phyloP scores from a whole-genome alignment of 352 stramenopile genomes.

The Phytopythium kandeliae region DNA sequence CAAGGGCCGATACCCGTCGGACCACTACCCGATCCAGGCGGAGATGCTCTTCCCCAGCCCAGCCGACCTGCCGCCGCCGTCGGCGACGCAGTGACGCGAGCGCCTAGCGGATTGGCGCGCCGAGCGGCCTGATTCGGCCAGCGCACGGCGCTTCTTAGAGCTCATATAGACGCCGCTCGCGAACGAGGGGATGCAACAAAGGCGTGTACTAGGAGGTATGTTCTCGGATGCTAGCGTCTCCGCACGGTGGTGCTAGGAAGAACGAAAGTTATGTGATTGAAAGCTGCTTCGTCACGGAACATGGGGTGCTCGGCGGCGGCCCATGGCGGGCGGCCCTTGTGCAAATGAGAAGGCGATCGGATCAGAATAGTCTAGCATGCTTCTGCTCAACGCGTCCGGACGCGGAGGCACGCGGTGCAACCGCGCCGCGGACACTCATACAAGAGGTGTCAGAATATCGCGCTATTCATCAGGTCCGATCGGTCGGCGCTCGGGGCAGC shows the following conservation, averaged over 20 bases:
- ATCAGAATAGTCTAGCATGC: slow-evolving; percentile 70
- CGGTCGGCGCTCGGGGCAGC: background rate
- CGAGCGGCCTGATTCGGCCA: too few relatives aligned
- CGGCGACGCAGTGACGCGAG: too few relatives aligned
- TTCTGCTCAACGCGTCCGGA: slow-evolving; percentile 70
- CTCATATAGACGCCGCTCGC: too few relatives aligned
- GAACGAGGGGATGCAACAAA: too few relatives aligned
- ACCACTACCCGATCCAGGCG: slow-evolving; percentile 85
- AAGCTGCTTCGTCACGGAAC: slow-evolving; percentile 70
- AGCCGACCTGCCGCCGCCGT: slow-evolving; percentile 38
- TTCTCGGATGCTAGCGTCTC: slow-evolving; percentile 61
- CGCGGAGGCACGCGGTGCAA: slow-evolving; percentile 53
- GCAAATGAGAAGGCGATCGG: background rate
- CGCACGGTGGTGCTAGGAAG: slow-evolving; percentile 70
- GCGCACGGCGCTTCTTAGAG: too few relatives aligned
- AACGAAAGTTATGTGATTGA: slow-evolving; percentile 88
- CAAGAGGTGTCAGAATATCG: slow-evolving; percentile 89
- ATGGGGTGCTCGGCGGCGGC: slow-evolving; percentile 9
- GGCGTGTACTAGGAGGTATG: too few relatives aligned
- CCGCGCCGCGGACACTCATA: slow-evolving; percentile 63
- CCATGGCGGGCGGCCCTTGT: background rate
- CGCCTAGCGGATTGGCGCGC: too few relatives aligned
- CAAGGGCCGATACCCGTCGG: slow-evolving; percentile 76
- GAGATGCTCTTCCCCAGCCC: slow-evolving; percentile 72
- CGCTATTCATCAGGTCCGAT: slow-evolving; percentile 85